Conservation (phyloP, 106 monocot genomes). For the Dendrobium chrysotoxum region DNA sequence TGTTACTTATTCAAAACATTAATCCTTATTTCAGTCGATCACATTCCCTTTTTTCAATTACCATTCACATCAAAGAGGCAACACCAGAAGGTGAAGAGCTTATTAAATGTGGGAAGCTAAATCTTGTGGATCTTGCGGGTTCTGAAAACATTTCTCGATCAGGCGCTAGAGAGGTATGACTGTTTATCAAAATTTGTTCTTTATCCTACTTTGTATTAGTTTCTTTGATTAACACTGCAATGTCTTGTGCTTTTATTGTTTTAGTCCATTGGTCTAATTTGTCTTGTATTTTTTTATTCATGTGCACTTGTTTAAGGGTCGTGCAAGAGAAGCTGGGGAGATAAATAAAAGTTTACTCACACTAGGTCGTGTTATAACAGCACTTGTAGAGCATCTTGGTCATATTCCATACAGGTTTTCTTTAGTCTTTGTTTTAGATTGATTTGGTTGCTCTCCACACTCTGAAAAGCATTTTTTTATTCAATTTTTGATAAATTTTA, state of each 20-base stretch:
- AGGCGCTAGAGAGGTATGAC: constrained; percentile 88
- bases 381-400: constrained; percentile 96
- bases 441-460: background rate
- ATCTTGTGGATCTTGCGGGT: constrained; percentile 95
- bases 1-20: constrained; percentile 4
- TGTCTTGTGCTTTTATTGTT: background rate
- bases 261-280: background rate
- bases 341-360: constrained; percentile 98
- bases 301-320: constrained; percentile 37
- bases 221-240: background rate
- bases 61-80: constrained; percentile 99
- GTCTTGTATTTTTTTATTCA: background rate
- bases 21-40: constrained; percentile 64
- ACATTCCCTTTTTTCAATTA: constrained; percentile 96
- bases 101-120: constrained; percentile 95
- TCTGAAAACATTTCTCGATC: constrained; percentile 98
- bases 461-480: background rate
- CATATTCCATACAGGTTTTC: constrained; percentile 86
- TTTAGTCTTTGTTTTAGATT: background rate
- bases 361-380: constrained; percentile 94
- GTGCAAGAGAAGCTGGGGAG: constrained; percentile 99
- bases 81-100: constrained; percentile 99
- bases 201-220: background rate
- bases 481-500: background rate
- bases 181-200: background rate